Percentiles rank a stretch among this genome's conserved stretches.
These are phyloP conservation scores for Beauveria sp. DNA, from an alignment of 2,329 filamentous ascomycete species.

Conservation along the genomic window DNA sequence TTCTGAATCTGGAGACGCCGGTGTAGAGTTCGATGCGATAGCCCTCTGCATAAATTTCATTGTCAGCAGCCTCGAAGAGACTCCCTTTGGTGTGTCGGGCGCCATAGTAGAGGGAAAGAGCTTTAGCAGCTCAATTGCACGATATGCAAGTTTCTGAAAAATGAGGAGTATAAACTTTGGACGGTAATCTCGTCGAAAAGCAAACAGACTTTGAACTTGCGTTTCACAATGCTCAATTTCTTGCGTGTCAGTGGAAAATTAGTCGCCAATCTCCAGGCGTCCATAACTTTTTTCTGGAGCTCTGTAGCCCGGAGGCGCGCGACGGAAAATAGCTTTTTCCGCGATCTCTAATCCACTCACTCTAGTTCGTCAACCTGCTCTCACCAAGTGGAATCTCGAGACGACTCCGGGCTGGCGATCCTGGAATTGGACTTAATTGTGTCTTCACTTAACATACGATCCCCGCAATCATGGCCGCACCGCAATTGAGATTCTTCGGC, in stretches of 20 bases:
- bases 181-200: too few species aligned
- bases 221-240: neutral
- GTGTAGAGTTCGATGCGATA: slow-evolving; percentile 49
- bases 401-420: neutral
- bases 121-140: slow-evolving; percentile 1
- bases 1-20: slow-evolving; percentile 39
- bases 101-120: slow-evolving; percentile 28
- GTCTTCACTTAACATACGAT: neutral
- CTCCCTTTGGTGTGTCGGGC: slow-evolving; percentile 52
- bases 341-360: slow-evolving; percentile 13
- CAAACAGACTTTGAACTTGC: neutral
- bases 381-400: neutral
- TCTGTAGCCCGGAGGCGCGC: neutral
- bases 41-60: slow-evolving; percentile 99
- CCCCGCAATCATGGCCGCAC: slow-evolving; percentile 33
- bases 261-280: neutral
- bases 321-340: slow-evolving; percentile 12
- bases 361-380: slow-evolving; percentile 11
- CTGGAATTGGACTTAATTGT: neutral
- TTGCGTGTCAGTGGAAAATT: neutral
- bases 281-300: slow-evolving; percentile 12
- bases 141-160: neutral
- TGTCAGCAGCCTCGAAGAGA: slow-evolving; percentile 81
- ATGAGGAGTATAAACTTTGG: neutral
- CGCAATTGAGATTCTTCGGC: slow-evolving; percentile 38